Base-by-base conservation (phyloP, 495 filamentous ascomycete genomes). In the Lophium mytilinum region DNA sequence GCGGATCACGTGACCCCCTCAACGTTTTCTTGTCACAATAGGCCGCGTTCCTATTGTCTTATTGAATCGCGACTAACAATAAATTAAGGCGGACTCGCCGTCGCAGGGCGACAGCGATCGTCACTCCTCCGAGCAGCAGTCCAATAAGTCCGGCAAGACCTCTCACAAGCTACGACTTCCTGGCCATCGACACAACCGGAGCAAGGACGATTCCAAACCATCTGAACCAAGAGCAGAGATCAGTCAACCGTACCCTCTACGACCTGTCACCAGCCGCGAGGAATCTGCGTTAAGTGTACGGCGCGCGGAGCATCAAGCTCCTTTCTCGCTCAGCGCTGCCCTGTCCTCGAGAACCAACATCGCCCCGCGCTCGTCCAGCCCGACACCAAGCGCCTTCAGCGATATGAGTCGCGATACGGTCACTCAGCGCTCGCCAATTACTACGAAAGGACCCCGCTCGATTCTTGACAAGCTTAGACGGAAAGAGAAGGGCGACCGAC, bases 321-420 rank as follows among this genome's bases (percentile, higher is more conserved):
- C 71, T 69, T 57, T 72, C 69, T 8, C 71, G 62, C 17, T 53
- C 9, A 42, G 71, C 68, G 52, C 75, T 72, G 48, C 61, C 1
- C 74, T 78, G 69, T 73, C 68, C 40, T 81, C 80, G 18, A 68
- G 72, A 14, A 74, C 75, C 5, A 76, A 71, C 18, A 65, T 78
- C 52, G 73, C 72, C 21, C 55, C 78, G 14, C 82, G 89, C 33
- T 82, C 84, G 3, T 81, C 83, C 30, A 95, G 87, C 66, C 88
- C 89, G 11, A 87, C 87, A 1, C 85, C 84, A 17, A 93, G 85
- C 66, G 74, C 76, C 11, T 80, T 78, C 57, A 85, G 86, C 54
- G 56, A 57, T 19, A 68, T 67, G 56, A 69, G 67, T 33, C 57
- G 57, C 37, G 62, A 67, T 19, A 48, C 43, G 6, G 15, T 53